Evolutionary conservation across 2,329 filamentous ascomycete genomes (phyloP).

Genomic region (Triangularia verruculosa): DNA sequence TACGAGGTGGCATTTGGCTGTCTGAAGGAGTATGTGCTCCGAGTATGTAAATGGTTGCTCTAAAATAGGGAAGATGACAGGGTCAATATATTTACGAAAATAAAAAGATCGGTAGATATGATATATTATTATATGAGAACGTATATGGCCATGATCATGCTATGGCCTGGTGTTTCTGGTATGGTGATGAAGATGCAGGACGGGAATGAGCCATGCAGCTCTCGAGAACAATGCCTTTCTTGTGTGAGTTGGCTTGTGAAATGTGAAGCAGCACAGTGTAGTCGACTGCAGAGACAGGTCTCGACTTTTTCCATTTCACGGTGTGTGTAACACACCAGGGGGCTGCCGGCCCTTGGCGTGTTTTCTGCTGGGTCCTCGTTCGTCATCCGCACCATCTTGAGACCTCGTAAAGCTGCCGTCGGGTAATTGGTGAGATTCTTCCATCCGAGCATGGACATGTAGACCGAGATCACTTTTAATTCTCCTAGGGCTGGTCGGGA

Average conservation of each 20-base stretch:
- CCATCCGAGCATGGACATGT: background rate
- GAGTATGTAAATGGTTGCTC: background rate
- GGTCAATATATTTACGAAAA: background rate
- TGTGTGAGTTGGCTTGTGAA: background rate
- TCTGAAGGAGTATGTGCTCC: background rate
- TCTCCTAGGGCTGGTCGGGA: background rate
- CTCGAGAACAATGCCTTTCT: background rate
- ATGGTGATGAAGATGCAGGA: background rate
- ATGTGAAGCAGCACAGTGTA: background rate
- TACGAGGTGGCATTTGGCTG: background rate
- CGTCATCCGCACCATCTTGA: background rate
- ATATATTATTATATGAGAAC: too few relatives aligned
- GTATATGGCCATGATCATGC: background rate
- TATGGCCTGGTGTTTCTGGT: too few relatives aligned
- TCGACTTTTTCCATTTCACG: background rate
- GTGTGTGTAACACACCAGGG: background rate
- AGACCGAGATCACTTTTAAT: background rate
- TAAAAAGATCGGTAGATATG: too few relatives aligned
- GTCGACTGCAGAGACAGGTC: background rate
- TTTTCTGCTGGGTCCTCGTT: background rate
- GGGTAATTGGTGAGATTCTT: background rate
- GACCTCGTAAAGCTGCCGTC: background rate
- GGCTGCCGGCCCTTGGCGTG: background rate
- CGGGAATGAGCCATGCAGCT: background rate
- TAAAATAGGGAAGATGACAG: background rate